phyloP scores from a whole-genome alignment of 2,329 filamentous ascomycete species.

The Alternaria sp. region DNA sequence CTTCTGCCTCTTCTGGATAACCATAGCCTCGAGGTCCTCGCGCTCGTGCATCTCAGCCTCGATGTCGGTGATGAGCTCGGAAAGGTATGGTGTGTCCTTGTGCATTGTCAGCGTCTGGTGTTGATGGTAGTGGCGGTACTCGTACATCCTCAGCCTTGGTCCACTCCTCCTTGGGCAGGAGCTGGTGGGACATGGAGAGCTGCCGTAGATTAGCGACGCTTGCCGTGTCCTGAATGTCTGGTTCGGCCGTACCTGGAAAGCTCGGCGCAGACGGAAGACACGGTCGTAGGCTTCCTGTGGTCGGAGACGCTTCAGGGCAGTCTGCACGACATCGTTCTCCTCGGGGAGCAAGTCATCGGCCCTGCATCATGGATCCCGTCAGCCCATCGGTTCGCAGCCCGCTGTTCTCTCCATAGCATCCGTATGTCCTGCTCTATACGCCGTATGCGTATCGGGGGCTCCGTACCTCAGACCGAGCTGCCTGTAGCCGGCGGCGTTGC shows the following conservation, averaged over 20 bases:
- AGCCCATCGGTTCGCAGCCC: constrained; percentile 36
- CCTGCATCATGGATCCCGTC: constrained; percentile 60
- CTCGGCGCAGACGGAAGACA: constrained; percentile 94
- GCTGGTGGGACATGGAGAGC: constrained; percentile 71
- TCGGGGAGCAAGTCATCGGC: constrained; percentile 95
- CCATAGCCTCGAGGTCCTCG: constrained; percentile 72
- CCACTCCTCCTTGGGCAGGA: constrained; percentile 71
- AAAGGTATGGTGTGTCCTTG: constrained; percentile 73
- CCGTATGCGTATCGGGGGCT: constrained; percentile 10
- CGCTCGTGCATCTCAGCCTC: constrained; percentile 73
- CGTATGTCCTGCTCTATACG: neutral
- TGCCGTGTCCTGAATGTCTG: neutral
- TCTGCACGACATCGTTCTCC: constrained; percentile 85
- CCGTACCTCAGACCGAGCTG: constrained; percentile 87
- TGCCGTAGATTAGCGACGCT: constrained; percentile 47
- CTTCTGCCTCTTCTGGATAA: constrained; percentile 58
- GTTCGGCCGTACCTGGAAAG: constrained; percentile 74
- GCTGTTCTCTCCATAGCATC: neutral
- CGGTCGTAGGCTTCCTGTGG: constrained; percentile 95
- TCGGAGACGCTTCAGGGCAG: constrained; percentile 88
- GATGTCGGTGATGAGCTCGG: constrained; percentile 72
- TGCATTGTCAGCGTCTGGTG: constrained; percentile 22
- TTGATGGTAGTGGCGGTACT: neutral
- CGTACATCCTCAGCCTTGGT: constrained; percentile 72
- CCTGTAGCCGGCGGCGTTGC: constrained; percentile 88